phyloP scores from a whole-genome alignment of 2,329 filamentous ascomycete genomes.

The Alternaria consortialis region DNA sequence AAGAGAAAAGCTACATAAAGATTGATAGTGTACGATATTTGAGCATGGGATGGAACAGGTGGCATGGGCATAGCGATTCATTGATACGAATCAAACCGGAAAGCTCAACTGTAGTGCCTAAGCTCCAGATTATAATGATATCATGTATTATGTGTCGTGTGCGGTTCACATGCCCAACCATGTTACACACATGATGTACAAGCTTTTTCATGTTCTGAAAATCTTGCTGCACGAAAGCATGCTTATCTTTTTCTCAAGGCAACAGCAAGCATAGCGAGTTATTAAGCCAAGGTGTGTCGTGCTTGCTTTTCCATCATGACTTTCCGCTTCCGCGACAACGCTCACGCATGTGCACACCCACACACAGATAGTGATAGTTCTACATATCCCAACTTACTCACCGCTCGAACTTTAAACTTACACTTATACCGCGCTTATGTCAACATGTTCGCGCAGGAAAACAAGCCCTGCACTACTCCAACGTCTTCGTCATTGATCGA shows the following conservation, averaged over 20 bases:
- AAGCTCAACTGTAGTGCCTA: background rate
- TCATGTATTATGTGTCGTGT: background rate
- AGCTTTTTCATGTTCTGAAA: background rate
- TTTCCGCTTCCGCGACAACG: conserved; percentile 3
- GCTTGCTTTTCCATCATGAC: conserved; percentile 1
- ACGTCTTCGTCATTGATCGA: conserved; percentile 5
- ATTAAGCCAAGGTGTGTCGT: background rate
- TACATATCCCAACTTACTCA: conserved; percentile 1
- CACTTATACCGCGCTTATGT: conserved; percentile 1
- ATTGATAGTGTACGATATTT: background rate
- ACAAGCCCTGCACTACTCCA: conserved; percentile 2
- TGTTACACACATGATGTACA: background rate
- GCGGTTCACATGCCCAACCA: background rate
- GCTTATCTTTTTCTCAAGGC: background rate
- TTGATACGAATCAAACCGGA: background rate
- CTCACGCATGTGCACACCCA: background rate
- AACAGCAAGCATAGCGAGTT: background rate
- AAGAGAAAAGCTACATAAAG: background rate
- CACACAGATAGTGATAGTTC: background rate
- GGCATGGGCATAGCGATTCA: background rate
- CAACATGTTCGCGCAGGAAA: conserved; percentile 4
- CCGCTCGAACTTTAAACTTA: background rate
- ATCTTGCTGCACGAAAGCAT: background rate
- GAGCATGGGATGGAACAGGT: background rate
- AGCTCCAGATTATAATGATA: background rate